Percentiles rank a stretch among this genome's conserved stretches.
Evolutionary conservation across 2,329 filamentous ascomycete species (phyloP).

Genomic region (Fusarium sambucinum): DNA sequence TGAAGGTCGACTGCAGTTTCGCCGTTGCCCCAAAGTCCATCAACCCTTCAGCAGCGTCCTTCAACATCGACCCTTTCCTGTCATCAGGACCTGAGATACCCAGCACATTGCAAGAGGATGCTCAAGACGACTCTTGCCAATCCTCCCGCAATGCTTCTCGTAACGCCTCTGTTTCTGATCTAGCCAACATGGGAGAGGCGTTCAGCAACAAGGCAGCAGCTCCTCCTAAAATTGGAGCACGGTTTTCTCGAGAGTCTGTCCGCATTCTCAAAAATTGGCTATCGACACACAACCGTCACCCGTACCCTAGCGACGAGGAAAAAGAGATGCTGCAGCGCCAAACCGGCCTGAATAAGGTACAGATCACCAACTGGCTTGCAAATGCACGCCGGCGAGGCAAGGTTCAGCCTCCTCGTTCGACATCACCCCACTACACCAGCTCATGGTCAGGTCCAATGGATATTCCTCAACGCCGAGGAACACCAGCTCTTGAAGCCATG

Average conservation of each 20-base stretch:
- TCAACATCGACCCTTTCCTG: slow-evolving; percentile 62
- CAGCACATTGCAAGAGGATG: slow-evolving; percentile 49
- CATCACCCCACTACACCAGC: slow-evolving; percentile 75
- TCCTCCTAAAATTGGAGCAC: slow-evolving; percentile 74
- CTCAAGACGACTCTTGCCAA: slow-evolving; percentile 42
- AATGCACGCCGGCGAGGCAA: slow-evolving; percentile 89
- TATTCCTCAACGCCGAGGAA: slow-evolving; percentile 73
- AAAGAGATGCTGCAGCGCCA: slow-evolving; percentile 82
- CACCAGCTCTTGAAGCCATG: slow-evolving; percentile 66
- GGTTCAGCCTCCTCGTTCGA: slow-evolving; percentile 74
- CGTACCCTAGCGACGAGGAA: slow-evolving; percentile 89
- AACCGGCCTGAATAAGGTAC: slow-evolving; percentile 83
- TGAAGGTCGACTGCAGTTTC: slow-evolving; percentile 70
- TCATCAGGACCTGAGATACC: slow-evolving; percentile 59
- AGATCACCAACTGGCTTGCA: slow-evolving; percentile 93
- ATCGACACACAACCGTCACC: slow-evolving; percentile 80
- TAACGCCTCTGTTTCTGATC: slow-evolving; percentile 47
- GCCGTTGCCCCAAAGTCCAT: slow-evolving; percentile 54
- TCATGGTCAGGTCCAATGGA: slow-evolving; percentile 74
- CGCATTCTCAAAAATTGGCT: slow-evolving; percentile 89
- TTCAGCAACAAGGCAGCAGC: slow-evolving; percentile 49
- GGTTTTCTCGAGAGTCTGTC: slow-evolving; percentile 84
- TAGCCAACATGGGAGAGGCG: slow-evolving; percentile 46
- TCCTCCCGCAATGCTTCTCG: slow-evolving; percentile 46
- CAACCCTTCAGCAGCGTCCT: slow-evolving; percentile 52